Conservation (phyloP, 2,329 filamentous ascomycete species). For the Plenodomus biglobosus region DNA sequence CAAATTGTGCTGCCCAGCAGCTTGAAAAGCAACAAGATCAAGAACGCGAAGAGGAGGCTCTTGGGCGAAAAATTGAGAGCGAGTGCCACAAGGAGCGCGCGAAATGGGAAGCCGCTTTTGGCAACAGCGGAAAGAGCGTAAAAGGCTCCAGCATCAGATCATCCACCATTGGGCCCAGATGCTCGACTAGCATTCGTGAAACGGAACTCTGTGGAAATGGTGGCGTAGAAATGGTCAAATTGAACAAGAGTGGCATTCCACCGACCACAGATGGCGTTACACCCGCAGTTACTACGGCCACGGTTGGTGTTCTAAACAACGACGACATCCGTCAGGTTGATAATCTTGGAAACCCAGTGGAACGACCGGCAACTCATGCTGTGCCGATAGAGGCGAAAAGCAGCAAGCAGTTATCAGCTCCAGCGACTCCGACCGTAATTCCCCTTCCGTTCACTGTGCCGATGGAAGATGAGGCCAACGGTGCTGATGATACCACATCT, state of each 20-base stretch:
- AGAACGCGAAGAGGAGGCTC: conserved; percentile 67
- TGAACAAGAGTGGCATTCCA: conserved; percentile 50
- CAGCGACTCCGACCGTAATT: conserved; percentile 57
- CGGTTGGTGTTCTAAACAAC: conserved; percentile 57
- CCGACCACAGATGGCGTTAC: conserved; percentile 36
- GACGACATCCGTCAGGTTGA: conserved; percentile 46
- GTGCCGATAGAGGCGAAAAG: conserved; percentile 4
- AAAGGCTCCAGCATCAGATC: conserved; percentile 56
- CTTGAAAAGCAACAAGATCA: conserved; percentile 59
- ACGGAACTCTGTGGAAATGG: conserved; percentile 47
- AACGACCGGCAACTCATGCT: conserved; percentile 1
- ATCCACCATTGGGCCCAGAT: conserved; percentile 39
- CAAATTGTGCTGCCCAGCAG: conserved; percentile 50
- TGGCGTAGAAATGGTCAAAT: conserved; percentile 59
- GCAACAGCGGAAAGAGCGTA: conserved; percentile 66
- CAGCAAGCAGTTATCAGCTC: conserved; percentile 36
- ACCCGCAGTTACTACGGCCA: conserved; percentile 50
- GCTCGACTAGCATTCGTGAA: conserved; percentile 37
- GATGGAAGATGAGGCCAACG: conserved; percentile 44
- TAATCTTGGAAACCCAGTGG: conserved; percentile 26
- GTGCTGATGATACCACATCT: conserved; percentile 53
- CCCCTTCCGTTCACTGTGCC: conserved; percentile 68
- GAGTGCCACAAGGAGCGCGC: conserved; percentile 62
- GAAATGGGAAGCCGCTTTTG: conserved; percentile 79
- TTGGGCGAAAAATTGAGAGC: conserved; percentile 67